phyloP scores from a whole-genome alignment of 495 filamentous ascomycete species.

The Penicillium pancosmium region DNA sequence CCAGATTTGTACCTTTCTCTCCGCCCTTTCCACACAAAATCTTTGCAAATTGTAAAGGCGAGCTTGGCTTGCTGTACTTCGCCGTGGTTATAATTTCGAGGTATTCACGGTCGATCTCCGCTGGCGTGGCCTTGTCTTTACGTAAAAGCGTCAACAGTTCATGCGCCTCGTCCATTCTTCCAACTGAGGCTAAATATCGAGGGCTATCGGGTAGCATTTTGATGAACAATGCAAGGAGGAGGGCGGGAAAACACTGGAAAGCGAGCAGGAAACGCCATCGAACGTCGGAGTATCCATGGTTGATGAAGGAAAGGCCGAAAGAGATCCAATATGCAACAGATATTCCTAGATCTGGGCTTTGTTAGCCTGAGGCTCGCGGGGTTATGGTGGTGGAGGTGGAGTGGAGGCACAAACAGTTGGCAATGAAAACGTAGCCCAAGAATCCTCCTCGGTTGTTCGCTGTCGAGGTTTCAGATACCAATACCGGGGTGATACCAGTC shows the following conservation, averaged over 20 bases:
- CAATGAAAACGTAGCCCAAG: constrained; percentile 57
- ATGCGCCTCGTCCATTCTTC: constrained; percentile 41
- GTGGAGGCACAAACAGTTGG: constrained; percentile 39
- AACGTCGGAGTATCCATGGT: constrained; percentile 52
- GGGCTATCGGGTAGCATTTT: constrained; percentile 54
- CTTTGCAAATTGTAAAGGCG: constrained; percentile 41
- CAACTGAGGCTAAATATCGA: constrained; percentile 45
- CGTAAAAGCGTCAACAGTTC: constrained; percentile 37
- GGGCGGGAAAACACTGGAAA: constrained; percentile 56
- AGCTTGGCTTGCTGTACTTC: constrained; percentile 35
- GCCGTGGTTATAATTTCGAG: constrained; percentile 42
- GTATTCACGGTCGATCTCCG: constrained; percentile 42
- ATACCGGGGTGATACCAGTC: constrained; percentile 54
- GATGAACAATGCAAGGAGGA: constrained; percentile 52
- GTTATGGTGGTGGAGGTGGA: neutral
- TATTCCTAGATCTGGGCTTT: constrained; percentile 54
- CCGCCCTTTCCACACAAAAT: constrained; percentile 38
- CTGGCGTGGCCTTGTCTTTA: constrained; percentile 18
- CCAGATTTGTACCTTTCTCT: constrained; percentile 35
- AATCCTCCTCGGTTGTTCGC: constrained; percentile 50
- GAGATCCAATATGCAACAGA: constrained; percentile 65
- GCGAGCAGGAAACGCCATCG: constrained; percentile 60
- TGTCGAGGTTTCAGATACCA: constrained; percentile 54
- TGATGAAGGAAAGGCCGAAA: constrained; percentile 57
- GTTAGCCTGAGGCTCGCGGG: constrained; percentile 11